Base-by-base conservation (phyloP, 495 filamentous ascomycete genomes). In the Pyronema domesticum region DNA sequence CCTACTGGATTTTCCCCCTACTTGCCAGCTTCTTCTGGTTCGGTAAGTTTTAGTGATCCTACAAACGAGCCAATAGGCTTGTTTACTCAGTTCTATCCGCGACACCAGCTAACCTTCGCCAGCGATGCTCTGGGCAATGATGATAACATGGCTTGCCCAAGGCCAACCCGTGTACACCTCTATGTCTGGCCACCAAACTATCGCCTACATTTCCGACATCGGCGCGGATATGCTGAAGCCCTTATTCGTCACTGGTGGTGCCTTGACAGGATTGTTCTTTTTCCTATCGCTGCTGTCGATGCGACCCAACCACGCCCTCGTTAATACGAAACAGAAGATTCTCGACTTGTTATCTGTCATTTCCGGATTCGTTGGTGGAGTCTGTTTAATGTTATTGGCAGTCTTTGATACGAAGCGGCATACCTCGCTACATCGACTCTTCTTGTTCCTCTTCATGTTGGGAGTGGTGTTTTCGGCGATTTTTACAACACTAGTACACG, bases 141-240 rank as follows among this genome's bases (percentile, higher is more conserved):
- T 86, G 44, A 74, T 73, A 33, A 68, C 73, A 58, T 94, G 93
- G 93, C 70, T 76, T 50, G 62, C 73, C 6, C 63, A 81, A 54
- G 74, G 81, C 23, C 62, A 69, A 13, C 76, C 75, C 0, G 67
- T 74, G 61, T 94, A 91, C 61, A 1, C 67, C 8, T 83, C 79
- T 39, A 86, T 89, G 83, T 67, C 69, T n/a, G 15, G 55, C 0
- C 63, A 60, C 46, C 85, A 89, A 61, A 72, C 64, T 2, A 86
- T 95, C 53, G 84, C 89, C 66, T 94, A 84, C 65, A 85, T 87
- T 59, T 83, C 80, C n/a, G 87, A 95, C 68, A 73, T 95, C 30
- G 91, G 63, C 7, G 82, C 82, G 0, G 64, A 72, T 23, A 70
- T 71, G 0, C 71, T 95, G 3, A 86, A 95, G 57, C 91, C 91